Evolutionary conservation across 192 early-diverging fungal genomes (phyloP).

Genomic region (Funneliformis geosporum): DNA sequence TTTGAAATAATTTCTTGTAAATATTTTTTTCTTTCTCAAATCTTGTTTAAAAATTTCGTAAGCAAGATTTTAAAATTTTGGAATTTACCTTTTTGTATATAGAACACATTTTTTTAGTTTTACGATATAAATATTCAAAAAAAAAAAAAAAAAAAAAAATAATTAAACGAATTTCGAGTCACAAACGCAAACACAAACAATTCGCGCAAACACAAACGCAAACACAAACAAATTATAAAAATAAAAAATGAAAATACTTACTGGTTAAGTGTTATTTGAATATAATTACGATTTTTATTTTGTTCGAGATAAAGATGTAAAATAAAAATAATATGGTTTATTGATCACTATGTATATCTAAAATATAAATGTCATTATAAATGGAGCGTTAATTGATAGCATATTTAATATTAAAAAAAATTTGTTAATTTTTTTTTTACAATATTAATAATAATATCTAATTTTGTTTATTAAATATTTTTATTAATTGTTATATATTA

Average conservation of each 20-base stretch:
- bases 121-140: background rate
- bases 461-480: too few relatives aligned
- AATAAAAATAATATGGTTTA: background rate
- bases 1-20: background rate
- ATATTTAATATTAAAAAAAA: too few relatives aligned
- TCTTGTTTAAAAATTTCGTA: conserved; percentile 3
- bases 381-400: too few relatives aligned
- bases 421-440: too few relatives aligned
- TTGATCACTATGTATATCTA: too few relatives aligned
- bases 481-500: too few relatives aligned
- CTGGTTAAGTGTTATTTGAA: conserved; percentile 1
- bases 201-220: background rate
- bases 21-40: background rate
- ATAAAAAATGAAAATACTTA: background rate
- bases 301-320: background rate
- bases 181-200: conserved; percentile 10
- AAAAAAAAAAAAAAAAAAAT: background rate
- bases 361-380: too few relatives aligned
- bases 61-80: background rate
- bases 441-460: too few relatives aligned
- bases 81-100: conserved; percentile 8
- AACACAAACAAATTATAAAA: background rate
- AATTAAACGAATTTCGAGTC: background rate
- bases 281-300: background rate
- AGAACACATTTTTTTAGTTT: background rate